Percentiles rank a stretch among this genome's conserved stretches.
Conservation (phyloP, 345 rosid species). For the Linum usitatissimum region DNA sequence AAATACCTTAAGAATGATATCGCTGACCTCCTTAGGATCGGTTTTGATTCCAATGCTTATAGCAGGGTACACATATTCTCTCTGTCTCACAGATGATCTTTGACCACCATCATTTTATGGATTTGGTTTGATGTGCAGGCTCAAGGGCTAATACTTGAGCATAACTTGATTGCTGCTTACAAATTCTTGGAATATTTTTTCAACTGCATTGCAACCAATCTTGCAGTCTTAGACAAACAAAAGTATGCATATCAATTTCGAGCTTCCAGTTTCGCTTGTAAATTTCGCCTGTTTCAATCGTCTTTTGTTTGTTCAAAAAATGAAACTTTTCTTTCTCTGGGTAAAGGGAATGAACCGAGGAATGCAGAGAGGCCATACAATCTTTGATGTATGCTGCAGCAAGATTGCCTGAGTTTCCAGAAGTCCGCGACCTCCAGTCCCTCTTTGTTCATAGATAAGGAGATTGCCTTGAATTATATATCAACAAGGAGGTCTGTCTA, state of each 20-base stretch:
- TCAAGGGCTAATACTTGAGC: conserved; percentile 65
- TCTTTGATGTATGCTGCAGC: conserved; percentile 82
- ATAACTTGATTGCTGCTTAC: conserved; percentile 43
- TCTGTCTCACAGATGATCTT: not conserved
- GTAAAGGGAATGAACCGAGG: conserved; percentile 70
- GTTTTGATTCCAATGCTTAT: conserved; percentile 58
- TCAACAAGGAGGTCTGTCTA: conserved; percentile 47
- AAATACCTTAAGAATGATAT: conserved; percentile 69
- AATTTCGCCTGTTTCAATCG: not conserved
- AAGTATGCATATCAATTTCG: conserved; percentile 25
- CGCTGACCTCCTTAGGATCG: conserved; percentile 60
- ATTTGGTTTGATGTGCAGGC: conserved; percentile 34
- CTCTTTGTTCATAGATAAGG: conserved; percentile 55
- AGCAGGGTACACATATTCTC: conserved; percentile 44
- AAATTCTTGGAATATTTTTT: conserved; percentile 45
- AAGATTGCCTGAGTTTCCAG: conserved; percentile 73
- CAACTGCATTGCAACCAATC: conserved; percentile 33
- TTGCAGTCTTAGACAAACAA: conserved; percentile 48
- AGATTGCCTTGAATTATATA: conserved; percentile 31
- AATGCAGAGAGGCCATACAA: conserved; percentile 62
- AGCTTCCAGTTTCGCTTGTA: no score
- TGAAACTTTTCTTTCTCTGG: not conserved
- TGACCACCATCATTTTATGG: no score
- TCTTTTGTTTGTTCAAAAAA: not conserved
- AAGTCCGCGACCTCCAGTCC: conserved; percentile 56